phyloP scores from a whole-genome alignment of 1,284 basidiomycete species.

The Moesziomyces parantarcticus region DNA sequence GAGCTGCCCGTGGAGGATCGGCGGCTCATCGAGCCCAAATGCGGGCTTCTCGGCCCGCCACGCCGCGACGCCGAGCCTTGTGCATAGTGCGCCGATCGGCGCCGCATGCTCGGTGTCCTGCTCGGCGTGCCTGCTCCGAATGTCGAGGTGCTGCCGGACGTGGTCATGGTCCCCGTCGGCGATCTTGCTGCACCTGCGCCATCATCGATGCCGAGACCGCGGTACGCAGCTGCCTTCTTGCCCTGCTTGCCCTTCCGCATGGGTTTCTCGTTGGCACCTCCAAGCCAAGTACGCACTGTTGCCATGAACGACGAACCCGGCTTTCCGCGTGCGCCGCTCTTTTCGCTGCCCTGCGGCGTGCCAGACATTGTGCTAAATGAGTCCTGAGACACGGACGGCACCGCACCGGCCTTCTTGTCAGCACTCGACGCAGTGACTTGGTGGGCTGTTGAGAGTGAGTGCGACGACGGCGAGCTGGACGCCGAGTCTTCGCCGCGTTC shows the following conservation, averaged over 20 bases:
- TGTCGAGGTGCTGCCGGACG: conserved; percentile 19
- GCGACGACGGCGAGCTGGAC: conserved; percentile 22
- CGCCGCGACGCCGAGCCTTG: conserved; percentile 22
- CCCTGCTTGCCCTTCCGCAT: conserved; percentile 79
- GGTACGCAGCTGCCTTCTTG: conserved; percentile 75
- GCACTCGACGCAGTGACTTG: conserved; percentile 2
- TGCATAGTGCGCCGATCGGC: conserved; percentile 30
- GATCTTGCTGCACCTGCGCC: conserved; percentile 12
- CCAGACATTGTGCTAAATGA: conserved; percentile 55
- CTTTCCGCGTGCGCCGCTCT: conserved; percentile 29
- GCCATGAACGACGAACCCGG: conserved; percentile 53
- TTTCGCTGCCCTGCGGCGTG: conserved; percentile 43
- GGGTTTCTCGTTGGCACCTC: conserved; percentile 78
- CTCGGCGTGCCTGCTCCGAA: conserved; percentile 20
- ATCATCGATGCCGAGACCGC: conserved; percentile 29
- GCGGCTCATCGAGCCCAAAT: conserved; percentile 46
- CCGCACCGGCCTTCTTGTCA: conserved; percentile 13
- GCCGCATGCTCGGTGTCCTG: conserved; percentile 28
- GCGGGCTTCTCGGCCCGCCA: conserved; percentile 37
- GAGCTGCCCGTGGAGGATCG: conserved; percentile 53
- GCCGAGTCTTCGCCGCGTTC: conserved; percentile 31
- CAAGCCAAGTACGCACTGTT: conserved; percentile 83
- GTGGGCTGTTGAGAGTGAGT: conserved; percentile 2
- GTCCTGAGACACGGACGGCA: conserved; percentile 49
- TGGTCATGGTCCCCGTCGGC: conserved; percentile 16